Base-by-base conservation (phyloP, 2,329 filamentous ascomycete species). In the Tolypocladium capitatum region DNA sequence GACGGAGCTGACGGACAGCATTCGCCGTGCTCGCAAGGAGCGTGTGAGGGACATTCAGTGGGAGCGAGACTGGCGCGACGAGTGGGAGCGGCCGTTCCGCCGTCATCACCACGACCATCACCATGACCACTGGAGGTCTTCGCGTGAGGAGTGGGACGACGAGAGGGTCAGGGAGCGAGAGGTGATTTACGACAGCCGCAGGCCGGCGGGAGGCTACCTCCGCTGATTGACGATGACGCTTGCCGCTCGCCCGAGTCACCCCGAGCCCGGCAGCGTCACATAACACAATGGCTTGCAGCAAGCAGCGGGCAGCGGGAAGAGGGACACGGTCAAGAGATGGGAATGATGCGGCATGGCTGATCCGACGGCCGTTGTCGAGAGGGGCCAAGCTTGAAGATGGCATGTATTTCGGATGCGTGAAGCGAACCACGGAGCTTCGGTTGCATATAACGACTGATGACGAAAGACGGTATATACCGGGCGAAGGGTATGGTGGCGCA, bases 1-100 rank as follows among this genome's bases (percentile, higher is more conserved):
- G 4, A 86, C 94, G 27, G 79, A 92, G 53, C 64, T 94, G 4
- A 87, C 88, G 1, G 85, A 94, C 52, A 78, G 86, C 20, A 92
- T 96, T 59, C 84, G 87, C 33, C 78, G 78, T 48, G 76, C 67
- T 32, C 74, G 76, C 50, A 70, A 70, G 58, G 65, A 74, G 18
- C 71, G 75, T 46, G 67, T 71, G 33, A 70, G 71, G 43, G 74
- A 80, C 55, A 66, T 74, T 34, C 68, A 76, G 58, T 80, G 73
- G 60, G 81, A 86, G 64, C 72, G 76, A 47, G 70, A 77, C 38
- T 72, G 73, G 53, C 70, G 73, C 46, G 68, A 76, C 36, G 71
- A 74, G 20, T 71, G 69, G 61, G 73, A 73, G 45, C 66, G 70
- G 42, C 61, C 63, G 40, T 61, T 66, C 52, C 63, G 61, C 47